A percentile compares a stretch with the other conserved stretches of the same genome.
Conservation (phyloP, 2,329 filamentous ascomycete genomes). For the Pseudogymnoascus sp. region DNA sequence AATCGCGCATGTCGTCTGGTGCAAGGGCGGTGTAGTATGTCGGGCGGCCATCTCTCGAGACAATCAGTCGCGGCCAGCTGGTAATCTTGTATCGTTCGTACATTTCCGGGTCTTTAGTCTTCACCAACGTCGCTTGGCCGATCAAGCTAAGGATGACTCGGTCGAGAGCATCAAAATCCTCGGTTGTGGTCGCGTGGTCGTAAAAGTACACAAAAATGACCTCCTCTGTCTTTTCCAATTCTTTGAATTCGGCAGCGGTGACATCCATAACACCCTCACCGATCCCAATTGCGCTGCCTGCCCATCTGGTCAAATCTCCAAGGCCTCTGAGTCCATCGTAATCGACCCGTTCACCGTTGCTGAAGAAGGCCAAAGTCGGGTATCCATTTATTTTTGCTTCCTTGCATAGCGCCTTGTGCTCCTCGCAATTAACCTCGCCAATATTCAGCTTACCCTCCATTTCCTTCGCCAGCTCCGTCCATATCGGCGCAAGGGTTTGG, state of each 20-base stretch:
- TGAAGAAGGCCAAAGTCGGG: conserved; percentile 89
- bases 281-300: conserved; percentile 75
- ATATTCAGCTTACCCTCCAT: conserved; percentile 87
- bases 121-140: conserved; percentile 85
- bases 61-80: conserved; percentile 89
- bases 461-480: conserved; percentile 81
- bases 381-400: conserved; percentile 73
- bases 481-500: conserved; percentile 82
- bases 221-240: conserved; percentile 84
- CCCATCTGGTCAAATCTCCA: conserved; percentile 80
- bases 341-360: conserved; percentile 82
- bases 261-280: conserved; percentile 73
- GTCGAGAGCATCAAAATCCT: conserved; percentile 86
- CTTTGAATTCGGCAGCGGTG: conserved; percentile 64
- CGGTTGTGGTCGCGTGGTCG: conserved; percentile 84
- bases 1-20: conserved; percentile 87
- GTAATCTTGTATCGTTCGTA: conserved; percentile 86
- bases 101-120: conserved; percentile 71
- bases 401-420: conserved; percentile 81
- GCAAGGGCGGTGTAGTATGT: conserved; percentile 84
- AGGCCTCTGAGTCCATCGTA: conserved; percentile 87
- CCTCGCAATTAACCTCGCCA: conserved; percentile 92
- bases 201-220: conserved; percentile 98
- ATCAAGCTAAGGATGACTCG: conserved; percentile 80
- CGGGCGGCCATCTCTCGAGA: conserved; percentile 79